Evolutionary conservation across 371 early-diverging fungal species (phyloP), one percentile per base, ranked within the genome.

Genomic region (Saksenaea vasiformis): DNA sequence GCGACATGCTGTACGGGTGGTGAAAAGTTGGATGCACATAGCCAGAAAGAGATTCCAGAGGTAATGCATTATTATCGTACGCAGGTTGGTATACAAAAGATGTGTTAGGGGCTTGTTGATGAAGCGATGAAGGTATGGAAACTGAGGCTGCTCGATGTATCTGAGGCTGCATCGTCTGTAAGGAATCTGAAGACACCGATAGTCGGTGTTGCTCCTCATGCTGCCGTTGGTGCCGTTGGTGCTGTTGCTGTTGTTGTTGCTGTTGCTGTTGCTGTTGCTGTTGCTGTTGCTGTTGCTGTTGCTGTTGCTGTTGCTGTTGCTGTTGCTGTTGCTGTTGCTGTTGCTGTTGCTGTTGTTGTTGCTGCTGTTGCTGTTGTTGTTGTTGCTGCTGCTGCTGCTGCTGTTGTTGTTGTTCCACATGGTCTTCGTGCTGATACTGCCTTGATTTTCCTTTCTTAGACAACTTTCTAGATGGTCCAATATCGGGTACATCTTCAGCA

Each of bases 1-100:
- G 62, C 4, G 72, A n/a, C 51, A 47, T 47, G 22, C 51, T 47
- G 51, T 47, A 47, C 51, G 51, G 51, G 51, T 47, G 51, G 22
- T 47, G 51, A 47, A 47, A 47, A 47, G 17, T 17, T 22, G 51
- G 51, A 47, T 47, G 51, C 51, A 47, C 51, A 47, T 47, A 47
- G 51, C 51, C 22, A 10, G 51, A 22, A 47, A 47, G 51, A 5
- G 51, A 47, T 47, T 47, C 51, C 51, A 47, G 24, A 5, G 51
- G 51, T 11, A 47, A 19, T 8, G 51, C 24, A 22, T 47, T 47
- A 22, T 22, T 47, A 47, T 47, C 51, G 27, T 47, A 47, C 8
- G 51, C 22, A 22, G 51, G 24, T 5, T 47, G 51, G 22, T 47
- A 47, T 47, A 47, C 51, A 47, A 47, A 47, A 19, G 51, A 47